Base-by-base conservation (phyloP, 306 rosid species). In the Chamaecrista fasciculata region DNA sequence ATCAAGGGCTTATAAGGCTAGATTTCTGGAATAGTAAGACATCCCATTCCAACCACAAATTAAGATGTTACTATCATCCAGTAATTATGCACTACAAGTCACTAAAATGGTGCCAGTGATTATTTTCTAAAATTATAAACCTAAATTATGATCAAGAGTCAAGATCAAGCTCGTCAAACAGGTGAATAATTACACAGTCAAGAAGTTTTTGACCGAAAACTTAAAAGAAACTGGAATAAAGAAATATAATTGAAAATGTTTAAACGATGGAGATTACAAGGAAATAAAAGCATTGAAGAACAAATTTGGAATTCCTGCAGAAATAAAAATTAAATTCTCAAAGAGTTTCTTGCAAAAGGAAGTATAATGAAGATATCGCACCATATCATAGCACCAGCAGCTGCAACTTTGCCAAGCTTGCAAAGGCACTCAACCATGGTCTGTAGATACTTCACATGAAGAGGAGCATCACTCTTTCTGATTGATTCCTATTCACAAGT, bases 351-450 rank as follows among this genome's bases (percentile, higher is more conserved):
- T 69, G 56, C 46, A 71, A 51, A 42, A 36, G 49, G 64, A 77
- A 33, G 56, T 2, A 33, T 8, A 33, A 33, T 33, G 18, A 46
- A 71, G 81, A 77, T 7, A 76, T 78, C 92, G 46, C 75, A 95
- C 99, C 99, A 91, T 78, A 91, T 95, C n/a, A 95, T 80, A 77
- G 97, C 97, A 61, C 99, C 99, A 73, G 92, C 99, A 71, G 99
- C 97, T 8, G 97, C 97, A 79, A 91, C 91, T 91, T 95, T 95
- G 70, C 97, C 91, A 69, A 95, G 97, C 88, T 91, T 87, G 83
- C 85, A 89, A 64, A 95, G 97, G 78, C 99, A 95, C 82, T 91
- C 99, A 40, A 95, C 95, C 99, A 95, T 79, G 72, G 99, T 95
- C 75, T 89, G 97, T 71, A 95, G 81, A 84, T 95, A 95, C 83